phyloP scores from a whole-genome alignment of 805 yeast species.

The Metschnikowia colocasiae region DNA sequence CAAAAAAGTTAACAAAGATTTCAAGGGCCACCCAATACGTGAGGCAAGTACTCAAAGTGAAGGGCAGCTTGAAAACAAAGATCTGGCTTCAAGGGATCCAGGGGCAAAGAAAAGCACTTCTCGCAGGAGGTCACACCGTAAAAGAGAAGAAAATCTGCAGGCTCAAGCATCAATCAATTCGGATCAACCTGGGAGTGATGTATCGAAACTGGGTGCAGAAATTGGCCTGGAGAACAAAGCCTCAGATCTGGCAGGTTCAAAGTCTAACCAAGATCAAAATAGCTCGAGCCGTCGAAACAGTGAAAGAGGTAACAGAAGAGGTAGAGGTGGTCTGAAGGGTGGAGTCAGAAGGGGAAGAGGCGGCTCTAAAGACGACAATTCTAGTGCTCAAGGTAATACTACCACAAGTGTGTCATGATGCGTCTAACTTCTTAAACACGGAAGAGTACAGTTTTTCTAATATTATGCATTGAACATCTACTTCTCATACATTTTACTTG shows the following conservation, averaged over 20 bases:
- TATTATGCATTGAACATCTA: neutral
- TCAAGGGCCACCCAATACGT: neutral
- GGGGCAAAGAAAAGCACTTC: neutral
- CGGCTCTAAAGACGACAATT: neutral
- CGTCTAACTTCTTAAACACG: neutral
- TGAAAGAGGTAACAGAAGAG: slow-evolving; percentile 20
- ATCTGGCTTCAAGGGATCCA: neutral
- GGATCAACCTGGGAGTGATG: neutral
- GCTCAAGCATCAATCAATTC: neutral
- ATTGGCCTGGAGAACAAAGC: neutral
- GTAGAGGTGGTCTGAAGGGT: slow-evolving; percentile 11
- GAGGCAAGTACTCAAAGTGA: neutral
- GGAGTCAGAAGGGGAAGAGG: slow-evolving; percentile 7
- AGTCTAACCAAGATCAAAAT: neutral
- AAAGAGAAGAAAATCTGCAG: neutral
- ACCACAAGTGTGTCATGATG: slow-evolving; percentile 1
- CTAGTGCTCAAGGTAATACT: neutral
- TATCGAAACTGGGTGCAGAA: neutral
- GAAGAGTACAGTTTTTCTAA: neutral
- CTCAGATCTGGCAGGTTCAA: neutral
- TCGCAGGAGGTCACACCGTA: slow-evolving; percentile 1
- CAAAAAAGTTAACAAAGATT: neutral
- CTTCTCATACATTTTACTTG: neutral
- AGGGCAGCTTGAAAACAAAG: neutral
- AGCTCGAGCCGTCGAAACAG: neutral